Evolutionary conservation across 2,329 filamentous ascomycete genomes (phyloP).

Genomic region (Cladophialophora carrionii): DNA sequence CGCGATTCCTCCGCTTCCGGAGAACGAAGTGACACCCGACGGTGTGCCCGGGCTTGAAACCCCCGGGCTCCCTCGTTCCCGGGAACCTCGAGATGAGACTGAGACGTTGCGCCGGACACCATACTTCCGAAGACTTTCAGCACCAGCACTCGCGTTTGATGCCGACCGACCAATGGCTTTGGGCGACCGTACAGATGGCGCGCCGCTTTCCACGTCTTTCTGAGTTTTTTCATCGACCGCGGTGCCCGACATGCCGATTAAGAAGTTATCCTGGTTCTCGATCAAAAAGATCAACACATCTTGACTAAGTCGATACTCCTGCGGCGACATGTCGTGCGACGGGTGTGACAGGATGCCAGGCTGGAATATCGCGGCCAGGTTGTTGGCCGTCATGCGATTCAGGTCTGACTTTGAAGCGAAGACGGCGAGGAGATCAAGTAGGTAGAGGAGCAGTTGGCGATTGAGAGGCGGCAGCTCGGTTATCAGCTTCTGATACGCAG

Average conservation of each 20-base stretch:
- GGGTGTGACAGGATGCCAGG: constrained; percentile 95
- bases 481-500: constrained; percentile 84
- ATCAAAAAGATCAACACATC: constrained; percentile 97
- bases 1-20: constrained; percentile 60
- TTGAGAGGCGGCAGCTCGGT: constrained; percentile 91
- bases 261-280: constrained; percentile 96
- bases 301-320: constrained; percentile 93
- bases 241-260: constrained; percentile 98
- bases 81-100: constrained; percentile 84
- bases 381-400: constrained; percentile 95
- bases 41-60: constrained; percentile 69
- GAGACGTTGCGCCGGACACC: constrained; percentile 85
- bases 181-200: constrained; percentile 55
- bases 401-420: constrained; percentile 96
- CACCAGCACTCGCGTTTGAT: constrained; percentile 85
- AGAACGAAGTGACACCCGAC: constrained; percentile 51
- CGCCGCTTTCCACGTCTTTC: constrained; percentile 70
- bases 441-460: constrained; percentile 90
- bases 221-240: constrained; percentile 83
- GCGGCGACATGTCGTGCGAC: constrained; percentile 89
- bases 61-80: constrained; percentile 65
- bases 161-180: constrained; percentile 71
- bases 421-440: constrained; percentile 91
- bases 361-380: constrained; percentile 95
- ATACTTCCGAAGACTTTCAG: constrained; percentile 81